These are phyloP conservation scores for Sarocladiaceae sp. DNA, from an alignment of 2,329 filamentous ascomycete species.

Conservation along the genomic window DNA sequence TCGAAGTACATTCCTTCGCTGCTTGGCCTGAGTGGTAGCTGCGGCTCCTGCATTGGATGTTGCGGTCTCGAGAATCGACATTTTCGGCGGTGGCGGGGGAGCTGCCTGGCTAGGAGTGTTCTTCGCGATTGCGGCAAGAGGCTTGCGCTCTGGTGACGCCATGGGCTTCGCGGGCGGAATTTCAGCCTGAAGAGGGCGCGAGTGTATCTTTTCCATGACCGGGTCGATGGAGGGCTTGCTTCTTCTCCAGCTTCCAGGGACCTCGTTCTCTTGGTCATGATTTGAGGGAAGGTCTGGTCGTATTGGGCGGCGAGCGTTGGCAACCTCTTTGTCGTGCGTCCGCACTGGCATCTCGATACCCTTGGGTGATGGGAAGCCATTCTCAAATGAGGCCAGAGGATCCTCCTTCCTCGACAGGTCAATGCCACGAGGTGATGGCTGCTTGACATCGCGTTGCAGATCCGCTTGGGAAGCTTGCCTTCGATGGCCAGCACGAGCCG, in stretches of 20 bases:
- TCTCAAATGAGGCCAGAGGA: background rate
- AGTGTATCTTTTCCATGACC: conserved; percentile 51
- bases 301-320: background rate
- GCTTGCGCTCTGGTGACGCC: conserved; percentile 52
- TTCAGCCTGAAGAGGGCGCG: conserved; percentile 45
- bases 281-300: conserved; percentile 55
- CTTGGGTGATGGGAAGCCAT: conserved; percentile 6
- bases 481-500: conserved; percentile 36
- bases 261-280: conserved; percentile 83
- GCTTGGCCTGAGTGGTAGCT: conserved; percentile 66
- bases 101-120: conserved; percentile 76
- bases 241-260: conserved; percentile 64
- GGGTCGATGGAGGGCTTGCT: conserved; percentile 51
- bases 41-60: conserved; percentile 79
- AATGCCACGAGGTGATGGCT: conserved; percentile 24
- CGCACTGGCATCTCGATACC: conserved; percentile 42
- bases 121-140: conserved; percentile 48
- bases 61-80: conserved; percentile 91
- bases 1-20: conserved; percentile 76
- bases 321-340: conserved; percentile 12
- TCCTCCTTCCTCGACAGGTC: conserved; percentile 10
- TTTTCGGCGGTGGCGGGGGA: conserved; percentile 84
- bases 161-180: conserved; percentile 29
- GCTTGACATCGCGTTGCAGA: conserved; percentile 26
- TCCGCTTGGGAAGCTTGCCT: conserved; percentile 34